A percentile compares a stretch with the other conserved stretches of the same genome.
phyloP scores from a whole-genome alignment of 768 basidiomycete genomes.

The Boletus barrowsii region DNA sequence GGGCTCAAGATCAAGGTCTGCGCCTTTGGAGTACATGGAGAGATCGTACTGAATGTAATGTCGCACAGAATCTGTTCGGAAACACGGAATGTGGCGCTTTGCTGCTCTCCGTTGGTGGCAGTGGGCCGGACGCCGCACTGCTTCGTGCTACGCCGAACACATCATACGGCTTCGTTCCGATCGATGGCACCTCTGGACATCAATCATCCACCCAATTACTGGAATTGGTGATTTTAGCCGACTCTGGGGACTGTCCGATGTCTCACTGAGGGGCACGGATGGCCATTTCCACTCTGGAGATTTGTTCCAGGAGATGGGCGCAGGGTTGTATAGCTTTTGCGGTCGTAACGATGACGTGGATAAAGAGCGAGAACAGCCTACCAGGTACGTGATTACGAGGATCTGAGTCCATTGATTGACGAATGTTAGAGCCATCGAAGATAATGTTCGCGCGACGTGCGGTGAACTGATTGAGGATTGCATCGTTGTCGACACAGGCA shows the following conservation, averaged over 20 bases:
- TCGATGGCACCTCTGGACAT: conserved; percentile 44
- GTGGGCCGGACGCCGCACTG: conserved; percentile 47
- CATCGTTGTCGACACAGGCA: conserved; percentile 72
- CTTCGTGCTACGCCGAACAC: conserved; percentile 61
- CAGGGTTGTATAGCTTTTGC: conserved; percentile 60
- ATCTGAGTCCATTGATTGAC: conserved; percentile 6
- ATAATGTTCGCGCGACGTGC: conserved; percentile 67
- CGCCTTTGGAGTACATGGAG: conserved; percentile 7
- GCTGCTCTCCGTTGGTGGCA: conserved; percentile 56
- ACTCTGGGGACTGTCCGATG: conserved; percentile 68
- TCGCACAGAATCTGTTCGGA: conserved; percentile 68
- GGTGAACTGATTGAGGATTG: conserved; percentile 57
- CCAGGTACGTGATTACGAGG: conserved; percentile 42
- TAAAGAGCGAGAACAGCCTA: conserved; percentile 79
- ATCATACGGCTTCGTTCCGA: conserved; percentile 65
- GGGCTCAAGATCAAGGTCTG: conserved; percentile 63
- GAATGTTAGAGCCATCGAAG: conserved; percentile 61
- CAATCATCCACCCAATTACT: conserved; percentile 54
- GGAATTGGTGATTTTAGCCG: conserved; percentile 67
- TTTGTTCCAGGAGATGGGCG: conserved; percentile 62
- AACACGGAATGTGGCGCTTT: conserved; percentile 79
- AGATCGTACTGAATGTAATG: conserved; percentile 18
- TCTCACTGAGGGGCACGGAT: conserved; percentile 53
- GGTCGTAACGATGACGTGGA: conserved; percentile 85
- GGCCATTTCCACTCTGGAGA: conserved; percentile 81